A percentile compares a stretch with the other conserved stretches of the same genome.
Evolutionary conservation across 2,329 filamentous ascomycete species (phyloP).

Genomic region (Aspergillus sp.): DNA sequence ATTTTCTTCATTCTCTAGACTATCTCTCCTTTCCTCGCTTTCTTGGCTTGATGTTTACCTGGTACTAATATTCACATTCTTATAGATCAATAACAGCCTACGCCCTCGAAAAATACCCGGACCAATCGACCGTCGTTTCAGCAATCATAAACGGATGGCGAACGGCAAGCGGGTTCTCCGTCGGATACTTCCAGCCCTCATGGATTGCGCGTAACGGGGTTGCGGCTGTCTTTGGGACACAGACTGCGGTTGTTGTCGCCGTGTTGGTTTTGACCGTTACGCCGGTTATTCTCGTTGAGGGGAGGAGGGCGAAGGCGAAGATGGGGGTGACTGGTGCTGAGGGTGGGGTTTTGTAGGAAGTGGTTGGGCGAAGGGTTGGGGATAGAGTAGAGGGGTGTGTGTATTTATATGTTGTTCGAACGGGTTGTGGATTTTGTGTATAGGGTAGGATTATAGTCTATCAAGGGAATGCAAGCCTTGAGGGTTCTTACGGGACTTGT

Average conservation of each 20-base stretch:
- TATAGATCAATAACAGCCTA: slow-evolving; percentile 41
- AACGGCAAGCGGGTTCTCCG: slow-evolving; percentile 43
- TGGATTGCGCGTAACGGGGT: slow-evolving; percentile 40
- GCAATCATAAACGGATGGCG: slow-evolving; percentile 47
- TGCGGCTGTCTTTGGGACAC: slow-evolving; percentile 40
- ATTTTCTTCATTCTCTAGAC: too few species aligned
- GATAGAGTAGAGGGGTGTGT: too few species aligned
- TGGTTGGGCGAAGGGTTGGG: too few species aligned
- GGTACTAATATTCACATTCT: not conserved
- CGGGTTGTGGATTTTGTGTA: too few species aligned
- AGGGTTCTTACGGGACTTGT: too few species aligned
- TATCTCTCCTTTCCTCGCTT: too few species aligned
- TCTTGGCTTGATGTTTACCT: too few species aligned
- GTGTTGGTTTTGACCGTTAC: slow-evolving; percentile 34
- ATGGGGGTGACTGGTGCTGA: not conserved
- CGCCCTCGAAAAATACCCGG: slow-evolving; percentile 42
- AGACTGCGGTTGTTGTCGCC: slow-evolving; percentile 36
- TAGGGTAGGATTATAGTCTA: too few species aligned
- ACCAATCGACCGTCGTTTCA: slow-evolving; percentile 38
- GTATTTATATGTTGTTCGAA: too few species aligned
- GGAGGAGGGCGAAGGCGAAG: not conserved
- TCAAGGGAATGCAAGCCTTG: too few species aligned
- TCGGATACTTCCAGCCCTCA: slow-evolving; percentile 43
- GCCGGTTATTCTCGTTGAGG: slow-evolving; percentile 28
- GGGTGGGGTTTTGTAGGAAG: too few species aligned